Base-by-base conservation (phyloP, 2,329 filamentous ascomycete species). In the Gnomoniopsis sp. region DNA sequence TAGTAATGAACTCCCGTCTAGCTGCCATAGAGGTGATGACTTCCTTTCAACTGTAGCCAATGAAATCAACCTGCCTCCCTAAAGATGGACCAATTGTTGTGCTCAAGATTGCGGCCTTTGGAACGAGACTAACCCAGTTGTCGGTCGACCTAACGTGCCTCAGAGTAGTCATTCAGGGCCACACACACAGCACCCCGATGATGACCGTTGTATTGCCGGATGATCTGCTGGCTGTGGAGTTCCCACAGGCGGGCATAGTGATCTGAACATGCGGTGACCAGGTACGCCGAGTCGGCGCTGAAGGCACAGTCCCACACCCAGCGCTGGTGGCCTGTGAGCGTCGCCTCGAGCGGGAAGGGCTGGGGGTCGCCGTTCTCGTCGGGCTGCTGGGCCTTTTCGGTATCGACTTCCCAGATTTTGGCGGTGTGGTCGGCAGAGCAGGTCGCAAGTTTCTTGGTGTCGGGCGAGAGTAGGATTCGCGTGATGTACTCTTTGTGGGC, bases 251-350 rank as follows among this genome's bases (percentile, higher is more conserved):
- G 83, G 2, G 93, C 93, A 70, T 96, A 97, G 72, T 97, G 93
- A 71, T 97, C 93, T 46, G 89, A 93, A 71, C 91, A 96, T 6
- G 93, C 92, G 0, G 93, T 97, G 14, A 97, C 93, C 7, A 97
- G 79, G 69, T 97, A 97, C 0, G 93, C 93, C 36, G 88, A 93
- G 71, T 97, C 93, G 26, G 93, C 93, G 62, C 89, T 93, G 75
- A 97, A 97, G 1, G 93, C 93, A 69, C 93, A 97, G 72, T 97
- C 93, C 93, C 93, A 97, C 1, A 97, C 93, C 93, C 93, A 97
- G 55, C 93, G 87, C 75, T 97, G 93, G 74, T 97, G 93, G 56
- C 90, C 91, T 22, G 89, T 89, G 1, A 97, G 83, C 1, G 91
- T 96, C 2, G 91, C 92, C 74, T 96, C 90, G 21, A 96, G 83